Base-by-base conservation (phyloP, 257 asterid species). In the Buddleja alternifolia region DNA sequence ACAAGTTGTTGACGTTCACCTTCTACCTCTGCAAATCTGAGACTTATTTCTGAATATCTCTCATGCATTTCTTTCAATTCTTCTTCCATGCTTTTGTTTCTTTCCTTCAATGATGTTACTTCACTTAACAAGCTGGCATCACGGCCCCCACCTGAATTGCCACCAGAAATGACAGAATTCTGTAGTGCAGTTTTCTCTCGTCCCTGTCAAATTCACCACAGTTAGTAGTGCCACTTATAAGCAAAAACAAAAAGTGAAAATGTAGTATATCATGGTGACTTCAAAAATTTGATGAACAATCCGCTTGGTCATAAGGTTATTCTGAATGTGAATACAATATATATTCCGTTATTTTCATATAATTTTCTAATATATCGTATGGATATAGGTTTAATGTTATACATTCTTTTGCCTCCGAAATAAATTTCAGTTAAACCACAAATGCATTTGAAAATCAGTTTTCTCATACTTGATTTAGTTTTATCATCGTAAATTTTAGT, bases 1-100 rank as follows among this genome's bases (percentile, higher is more conserved):
- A 91, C 99, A 72, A 93, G 99, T 72, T 93, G 85, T 78, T 93
- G 99, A 47, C 98, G 76, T 84, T 93, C 97, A 65, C 98, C 97
- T 84, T 93, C 98, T 69, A 93, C 98, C 84, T 93, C 96, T 61
- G 99, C 99, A 69, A 90, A 93, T 78, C 71, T 91, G 77, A 93
- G 97, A 75, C 99, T 93, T 74, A 90, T 84, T 83, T 93, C 99
- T 78, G 95, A 87, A 74, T 93, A 93, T 79, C 96, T 84, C 57
- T 87, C 97, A 62, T 80, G 90, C 96, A 93, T 85, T 67, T 88
- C 97, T 70, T 85, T 93, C 76, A 93, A 64, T 71, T 86, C 95
- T 32, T 78, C 77, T 62, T 80, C 97, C 95, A 84, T 87, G 74
- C 79, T 80, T 71, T 76, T 83, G 82, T 90, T 88, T 75, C 65